Evolutionary conservation across 1,139 yeast species (phyloP).

Genomic region (Candida neerlandica): DNA sequence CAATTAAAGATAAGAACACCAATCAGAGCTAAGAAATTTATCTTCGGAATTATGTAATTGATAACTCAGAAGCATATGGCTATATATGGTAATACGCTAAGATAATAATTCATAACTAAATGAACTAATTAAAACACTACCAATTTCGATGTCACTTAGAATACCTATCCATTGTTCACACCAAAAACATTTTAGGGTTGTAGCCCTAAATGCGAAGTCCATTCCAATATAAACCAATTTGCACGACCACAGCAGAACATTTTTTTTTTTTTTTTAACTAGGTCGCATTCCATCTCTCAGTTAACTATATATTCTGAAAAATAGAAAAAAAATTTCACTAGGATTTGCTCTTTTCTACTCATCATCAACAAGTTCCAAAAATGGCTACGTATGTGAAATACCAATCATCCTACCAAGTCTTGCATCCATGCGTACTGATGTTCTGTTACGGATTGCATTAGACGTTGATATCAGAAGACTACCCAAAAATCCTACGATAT

Average conservation of each 20-base stretch:
- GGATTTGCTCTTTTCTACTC: neutral
- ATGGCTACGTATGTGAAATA: conserved; percentile 24
- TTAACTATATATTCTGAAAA: neutral
- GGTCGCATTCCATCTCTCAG: neutral
- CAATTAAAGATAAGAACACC: too few species aligned
- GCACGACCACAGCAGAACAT: neutral
- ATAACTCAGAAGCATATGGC: too few species aligned
- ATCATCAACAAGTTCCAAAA: conserved; percentile 12
- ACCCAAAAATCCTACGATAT: conserved; percentile 7
- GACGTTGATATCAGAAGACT: conserved; percentile 13
- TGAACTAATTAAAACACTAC: too few species aligned
- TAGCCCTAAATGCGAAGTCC: neutral
- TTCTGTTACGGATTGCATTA: conserved; percentile 8
- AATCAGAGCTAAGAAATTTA: too few species aligned
- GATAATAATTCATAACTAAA: too few species aligned
- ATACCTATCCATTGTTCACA: neutral
- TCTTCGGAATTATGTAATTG: too few species aligned
- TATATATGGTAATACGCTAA: too few species aligned
- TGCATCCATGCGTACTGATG: conserved; percentile 9
- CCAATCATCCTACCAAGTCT: conserved; percentile 7
- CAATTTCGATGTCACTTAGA: too few species aligned
- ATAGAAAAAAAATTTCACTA: conserved; percentile 11
- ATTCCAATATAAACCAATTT: neutral
- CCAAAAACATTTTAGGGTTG: conserved; percentile 5
- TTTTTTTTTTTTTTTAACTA: conserved; percentile 1